Conservation (phyloP, 805 yeast species). For the Blastobotrys mokoenaii region DNA sequence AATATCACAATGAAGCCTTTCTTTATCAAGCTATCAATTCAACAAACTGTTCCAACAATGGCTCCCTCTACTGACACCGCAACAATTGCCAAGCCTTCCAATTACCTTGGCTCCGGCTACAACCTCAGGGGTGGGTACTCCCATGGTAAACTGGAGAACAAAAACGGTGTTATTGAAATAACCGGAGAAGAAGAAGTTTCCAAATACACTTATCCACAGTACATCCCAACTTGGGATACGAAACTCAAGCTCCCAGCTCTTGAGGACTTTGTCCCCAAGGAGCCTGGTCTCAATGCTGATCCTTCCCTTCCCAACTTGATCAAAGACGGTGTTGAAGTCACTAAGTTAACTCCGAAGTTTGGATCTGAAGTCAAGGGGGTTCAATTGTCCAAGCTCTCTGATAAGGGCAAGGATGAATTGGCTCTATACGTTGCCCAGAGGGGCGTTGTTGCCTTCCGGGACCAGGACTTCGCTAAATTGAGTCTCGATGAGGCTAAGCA, state of each 20-base stretch:
- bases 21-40: neutral
- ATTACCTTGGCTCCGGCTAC: neutral
- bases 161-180: neutral
- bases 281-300: constrained; percentile 64
- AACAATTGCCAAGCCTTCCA: neutral
- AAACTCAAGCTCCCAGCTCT: constrained; percentile 42
- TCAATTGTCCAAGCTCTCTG: constrained; percentile 48
- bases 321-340: constrained; percentile 21
- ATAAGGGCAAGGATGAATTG: constrained; percentile 55
- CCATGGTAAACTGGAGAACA: neutral
- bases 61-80: neutral
- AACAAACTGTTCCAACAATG: neutral
- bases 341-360: constrained; percentile 53
- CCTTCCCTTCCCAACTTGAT: constrained; percentile 42
- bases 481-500: constrained; percentile 29
- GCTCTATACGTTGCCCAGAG: constrained; percentile 63
- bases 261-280: constrained; percentile 47
- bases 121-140: neutral
- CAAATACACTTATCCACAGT: constrained; percentile 17
- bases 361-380: constrained; percentile 60
- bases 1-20: too few species aligned
- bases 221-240: constrained; percentile 66
- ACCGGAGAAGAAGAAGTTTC: neutral
- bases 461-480: constrained; percentile 53
- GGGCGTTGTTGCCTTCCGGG: constrained; percentile 64